phyloP scores from a whole-genome alignment of 768 basidiomycete genomes.

The Botryobasidium botryosum region DNA sequence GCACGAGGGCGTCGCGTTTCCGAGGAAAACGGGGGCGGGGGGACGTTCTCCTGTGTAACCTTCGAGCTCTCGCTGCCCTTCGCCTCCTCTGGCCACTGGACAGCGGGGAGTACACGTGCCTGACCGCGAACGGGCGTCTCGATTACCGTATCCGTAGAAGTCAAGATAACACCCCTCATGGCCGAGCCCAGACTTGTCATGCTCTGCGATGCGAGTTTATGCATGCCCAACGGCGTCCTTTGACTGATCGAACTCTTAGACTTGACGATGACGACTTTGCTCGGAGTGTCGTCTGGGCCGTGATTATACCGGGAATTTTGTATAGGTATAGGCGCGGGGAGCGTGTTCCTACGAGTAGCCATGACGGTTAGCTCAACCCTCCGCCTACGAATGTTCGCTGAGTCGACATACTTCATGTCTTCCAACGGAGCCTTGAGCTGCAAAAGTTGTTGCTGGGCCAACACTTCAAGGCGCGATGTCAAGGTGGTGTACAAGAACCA shows the following conservation, averaged over 20 bases:
- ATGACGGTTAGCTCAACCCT: neutral
- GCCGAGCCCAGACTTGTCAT: slow-evolving; percentile 20
- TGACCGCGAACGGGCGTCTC: slow-evolving; percentile 36
- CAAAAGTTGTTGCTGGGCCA: too few species aligned
- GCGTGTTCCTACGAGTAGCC: slow-evolving; percentile 7
- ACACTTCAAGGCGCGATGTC: neutral
- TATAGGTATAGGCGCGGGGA: too few species aligned
- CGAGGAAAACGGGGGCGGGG: too few species aligned
- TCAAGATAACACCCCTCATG: slow-evolving; percentile 52
- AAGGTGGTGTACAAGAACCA: neutral
- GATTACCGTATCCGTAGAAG: slow-evolving; percentile 57
- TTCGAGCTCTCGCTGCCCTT: too few species aligned
- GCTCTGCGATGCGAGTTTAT: too few species aligned
- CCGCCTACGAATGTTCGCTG: neutral
- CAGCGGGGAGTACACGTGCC: too few species aligned
- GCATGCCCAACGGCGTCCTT: too few species aligned
- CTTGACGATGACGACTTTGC: slow-evolving; percentile 1
- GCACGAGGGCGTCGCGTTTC: too few species aligned
- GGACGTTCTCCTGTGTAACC: too few species aligned
- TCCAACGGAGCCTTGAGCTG: slow-evolving; percentile 39
- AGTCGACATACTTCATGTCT: slow-evolving; percentile 46
- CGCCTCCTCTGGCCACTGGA: too few species aligned
- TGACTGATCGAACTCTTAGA: neutral
- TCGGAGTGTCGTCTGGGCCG: slow-evolving; percentile 8
- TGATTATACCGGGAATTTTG: slow-evolving; percentile 5